phyloP scores from a whole-genome alignment of 108 stramenopile genomes.

The Cyclotella baltica region DNA sequence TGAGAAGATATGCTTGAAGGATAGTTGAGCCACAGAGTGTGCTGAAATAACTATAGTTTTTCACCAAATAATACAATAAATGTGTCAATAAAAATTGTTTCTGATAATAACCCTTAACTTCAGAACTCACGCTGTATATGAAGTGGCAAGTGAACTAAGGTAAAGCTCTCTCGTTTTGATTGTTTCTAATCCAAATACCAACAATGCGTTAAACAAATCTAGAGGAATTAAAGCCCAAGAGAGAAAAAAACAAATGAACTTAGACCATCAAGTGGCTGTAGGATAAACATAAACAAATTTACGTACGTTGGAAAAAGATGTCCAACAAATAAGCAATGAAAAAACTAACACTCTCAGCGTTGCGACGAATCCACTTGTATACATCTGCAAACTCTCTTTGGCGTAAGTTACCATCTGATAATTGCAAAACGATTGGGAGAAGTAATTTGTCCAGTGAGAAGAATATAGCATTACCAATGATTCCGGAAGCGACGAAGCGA shows the following conservation, averaged over 20 bases:
- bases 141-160: conserved; percentile 34
- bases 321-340: conserved; percentile 53
- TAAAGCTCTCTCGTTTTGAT: conserved; percentile 48
- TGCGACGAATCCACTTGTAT: conserved; percentile 17
- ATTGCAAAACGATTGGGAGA: conserved; percentile 17
- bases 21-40: conserved; percentile 54
- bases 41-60: conserved; percentile 25
- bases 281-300: neutral
- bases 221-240: neutral
- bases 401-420: neutral
- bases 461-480: conserved; percentile 43
- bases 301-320: conserved; percentile 42
- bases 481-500: conserved; percentile 30
- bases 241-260: neutral
- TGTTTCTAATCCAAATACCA: conserved; percentile 59
- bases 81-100: neutral
- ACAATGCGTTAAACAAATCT: conserved; percentile 48
- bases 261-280: neutral
- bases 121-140: conserved; percentile 42
- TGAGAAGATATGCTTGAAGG: conserved; percentile 45
- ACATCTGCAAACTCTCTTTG: neutral
- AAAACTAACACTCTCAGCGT: conserved; percentile 51
- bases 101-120: neutral
- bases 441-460: conserved; percentile 36
- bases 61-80: neutral